These are phyloP conservation scores for Melastoma candidum DNA, from an alignment of 441 rosid species.

Conservation along the genomic window DNA sequence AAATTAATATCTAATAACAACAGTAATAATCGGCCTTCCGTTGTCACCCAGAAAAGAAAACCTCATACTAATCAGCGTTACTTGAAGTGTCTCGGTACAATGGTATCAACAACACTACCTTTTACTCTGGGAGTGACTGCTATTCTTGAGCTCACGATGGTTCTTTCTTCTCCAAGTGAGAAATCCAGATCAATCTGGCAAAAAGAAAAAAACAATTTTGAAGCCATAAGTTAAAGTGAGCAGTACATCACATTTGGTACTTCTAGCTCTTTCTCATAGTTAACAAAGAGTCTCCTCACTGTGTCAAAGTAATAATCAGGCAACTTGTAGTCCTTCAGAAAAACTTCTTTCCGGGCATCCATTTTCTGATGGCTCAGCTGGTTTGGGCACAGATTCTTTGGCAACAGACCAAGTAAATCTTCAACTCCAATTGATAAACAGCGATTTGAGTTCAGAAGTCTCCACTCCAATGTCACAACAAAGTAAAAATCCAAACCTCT, in stretches of 20 bases:
- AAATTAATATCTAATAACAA: not conserved
- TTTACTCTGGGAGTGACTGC: constrained; percentile 62
- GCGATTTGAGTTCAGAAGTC: not conserved
- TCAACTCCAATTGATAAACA: constrained; percentile 12
- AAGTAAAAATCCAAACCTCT: constrained; percentile 35
- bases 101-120: constrained; percentile 35
- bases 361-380: constrained; percentile 56
- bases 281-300: constrained; percentile 25
- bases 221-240: constrained; percentile 11
- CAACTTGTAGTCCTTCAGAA: constrained; percentile 80
- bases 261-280: not conserved
- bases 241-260: constrained; percentile 4
- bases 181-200: constrained; percentile 70
- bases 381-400: constrained; percentile 51
- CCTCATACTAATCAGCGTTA: not conserved
- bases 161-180: constrained; percentile 84
- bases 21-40: not conserved
- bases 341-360: constrained; percentile 82
- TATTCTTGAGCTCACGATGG: constrained; percentile 78
- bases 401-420: constrained; percentile 72
- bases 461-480: not conserved
- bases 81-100: not conserved
- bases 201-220: constrained; percentile 10
- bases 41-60: not conserved
- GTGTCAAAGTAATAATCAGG: constrained; percentile 90